A percentile compares a stretch with the other conserved stretches of the same genome.
These are phyloP conservation scores for Acidomyces sp. DNA, from an alignment of 495 filamentous ascomycete species.

Conservation along the genomic window DNA sequence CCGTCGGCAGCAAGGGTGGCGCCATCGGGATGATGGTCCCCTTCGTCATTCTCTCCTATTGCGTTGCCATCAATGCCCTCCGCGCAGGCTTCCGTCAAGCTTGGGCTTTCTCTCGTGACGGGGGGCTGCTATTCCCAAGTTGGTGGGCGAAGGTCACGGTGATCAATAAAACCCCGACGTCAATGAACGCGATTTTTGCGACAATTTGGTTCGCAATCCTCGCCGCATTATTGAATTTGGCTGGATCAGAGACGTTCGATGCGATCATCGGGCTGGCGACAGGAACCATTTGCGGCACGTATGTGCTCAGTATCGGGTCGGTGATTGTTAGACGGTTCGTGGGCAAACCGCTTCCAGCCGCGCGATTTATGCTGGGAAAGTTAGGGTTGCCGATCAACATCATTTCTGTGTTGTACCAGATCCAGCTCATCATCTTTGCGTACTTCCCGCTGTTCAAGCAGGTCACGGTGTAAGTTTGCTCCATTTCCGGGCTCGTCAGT, in stretches of 20 bases:
- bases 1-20: constrained; percentile 24
- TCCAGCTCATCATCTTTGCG: constrained; percentile 1
- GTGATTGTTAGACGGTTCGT: constrained; percentile 5
- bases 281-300: constrained; percentile 7
- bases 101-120: constrained; percentile 42
- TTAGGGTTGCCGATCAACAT: constrained; percentile 12
- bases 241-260: constrained; percentile 35
- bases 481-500: too few relatives aligned
- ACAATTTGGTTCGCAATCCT: constrained; percentile 25
- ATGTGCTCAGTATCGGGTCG: constrained; percentile 9
- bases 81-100: constrained; percentile 32
- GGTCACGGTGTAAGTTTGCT: background rate
- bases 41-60: constrained; percentile 23
- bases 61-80: constrained; percentile 25
- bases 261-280: constrained; percentile 32
- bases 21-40: constrained; percentile 21
- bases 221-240: constrained; percentile 35
- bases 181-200: constrained; percentile 6
- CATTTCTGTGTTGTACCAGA: constrained; percentile 13
- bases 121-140: constrained; percentile 34
- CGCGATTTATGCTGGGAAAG: constrained; percentile 5
- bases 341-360: constrained; percentile 1
- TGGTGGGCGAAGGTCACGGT: constrained; percentile 3
- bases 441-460: constrained; percentile 8
- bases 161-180: constrained; percentile 5